Evolutionary conservation across 768 basidiomycete genomes (phyloP), one percentile per base, ranked within the genome.

Genomic region (Coprinellus micaceus): DNA sequence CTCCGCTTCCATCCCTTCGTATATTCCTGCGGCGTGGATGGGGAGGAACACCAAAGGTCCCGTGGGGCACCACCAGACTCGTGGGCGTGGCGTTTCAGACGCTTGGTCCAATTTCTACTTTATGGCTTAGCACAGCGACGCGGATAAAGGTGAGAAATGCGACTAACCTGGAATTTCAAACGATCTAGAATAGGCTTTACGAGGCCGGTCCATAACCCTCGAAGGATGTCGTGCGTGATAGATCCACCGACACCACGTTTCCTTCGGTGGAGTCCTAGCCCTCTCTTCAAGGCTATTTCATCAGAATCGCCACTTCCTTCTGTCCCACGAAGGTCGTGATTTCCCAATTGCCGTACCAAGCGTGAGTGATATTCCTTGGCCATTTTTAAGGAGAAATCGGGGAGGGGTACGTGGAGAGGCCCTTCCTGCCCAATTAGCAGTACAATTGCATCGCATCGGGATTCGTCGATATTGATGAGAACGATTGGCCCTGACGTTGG

Each of bases 371-470:
- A 45, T 33, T 9, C 1, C 1, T 26, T 54, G 28, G 43, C 52
- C 21, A 37, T 36, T 21, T 48, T 17, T 6, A 43, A 17, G 17
- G 39, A 45, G 12, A 61, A 39, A 22, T 53, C 25, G 15, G 47
- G 48, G 9, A 60, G 53, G 5, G 60, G 40, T 7, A 61, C 36
- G 54, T 58, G 57, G 6, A 48, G 4, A 13, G 44, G 53, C 15
- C 24, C 13, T 2, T 40, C 28, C 19, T 4, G 22, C 25, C 55
- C 53, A 21, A 40, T 15, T 15, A 43, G 12, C 15, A 61, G 50
- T 15, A 33, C 57, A 15, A 58, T 19, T 0, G 57, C 57, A 21
- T 61, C 60, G 37, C 57, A 55, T n/a, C 57, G 39, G 7, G 36
- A 17, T 4, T 3, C 3, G 29, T 39, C 7, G 6, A 54, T 17